Evolutionary conservation across 345 rosid species (phyloP), one percentile per base, ranked within the genome.

Genomic region (Sonneratia caseolaris): DNA sequence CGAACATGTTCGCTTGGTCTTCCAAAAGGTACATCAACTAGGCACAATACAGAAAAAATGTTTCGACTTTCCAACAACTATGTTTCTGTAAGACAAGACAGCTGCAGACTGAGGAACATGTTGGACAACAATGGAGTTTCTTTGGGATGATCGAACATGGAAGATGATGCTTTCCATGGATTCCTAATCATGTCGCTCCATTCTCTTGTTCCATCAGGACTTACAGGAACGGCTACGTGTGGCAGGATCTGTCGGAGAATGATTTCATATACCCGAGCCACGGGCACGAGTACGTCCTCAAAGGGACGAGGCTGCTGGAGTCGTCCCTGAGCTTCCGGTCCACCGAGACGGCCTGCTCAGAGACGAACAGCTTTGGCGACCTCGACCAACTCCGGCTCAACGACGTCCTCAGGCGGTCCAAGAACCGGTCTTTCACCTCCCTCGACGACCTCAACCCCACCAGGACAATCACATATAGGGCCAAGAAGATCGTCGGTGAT

Each of bases 161-260:
- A 42, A 42, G 45, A 42, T 42, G 45, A 42, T 42, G 10, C 32
- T 8, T 40, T 40, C 7, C 5, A 47, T 47, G 51, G 14, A 47
- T 47, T 47, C 51, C 13, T 47, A 47, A 40, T 40, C 43, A 40
- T 40, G 43, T 8, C 9, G 43, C 9, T 8, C 43, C 9, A 8
- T 40, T 40, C 43, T 13, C 3, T 47, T 7, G 14, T 8, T 47
- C 3, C 13, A 47, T 3, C 51, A 87, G 91, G 87, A 83, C 81
- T 75, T 84, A 81, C 84, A 85, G 76, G 73, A 87, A 79, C 61
- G 90, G 89, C 43, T 89, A 76, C 75, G 90, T 89, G 64, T 89
- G 95, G 91, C 90, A 87, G 74, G 95, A 89, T 71, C 78, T 89
- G 37, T 59, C 86, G 0, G 88, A 84, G 75, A 76, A 81, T 49